These are phyloP conservation scores for Paradendryphiella salina DNA, from an alignment of 2,329 filamentous ascomycete genomes.

Conservation along the genomic window DNA sequence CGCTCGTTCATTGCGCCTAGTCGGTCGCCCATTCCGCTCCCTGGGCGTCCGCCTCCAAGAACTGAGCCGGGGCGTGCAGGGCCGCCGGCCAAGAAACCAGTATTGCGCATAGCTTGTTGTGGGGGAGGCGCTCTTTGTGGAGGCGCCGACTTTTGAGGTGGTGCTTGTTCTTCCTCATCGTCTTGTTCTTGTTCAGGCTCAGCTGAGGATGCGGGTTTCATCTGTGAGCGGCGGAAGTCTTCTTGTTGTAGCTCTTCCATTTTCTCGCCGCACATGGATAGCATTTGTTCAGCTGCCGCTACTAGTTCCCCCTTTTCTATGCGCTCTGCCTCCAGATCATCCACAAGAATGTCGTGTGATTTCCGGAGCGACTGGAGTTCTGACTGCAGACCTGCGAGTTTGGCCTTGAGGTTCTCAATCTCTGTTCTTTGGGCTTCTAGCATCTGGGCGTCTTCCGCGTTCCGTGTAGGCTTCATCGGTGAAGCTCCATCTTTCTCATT, in stretches of 20 bases:
- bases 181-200: slow-evolving; percentile 16
- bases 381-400: slow-evolving; percentile 73
- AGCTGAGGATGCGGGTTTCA: slow-evolving; percentile 22
- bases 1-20: slow-evolving; percentile 23
- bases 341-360: slow-evolving; percentile 68
- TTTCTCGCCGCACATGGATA: slow-evolving; percentile 62
- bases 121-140: slow-evolving; percentile 22
- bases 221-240: slow-evolving; percentile 59
- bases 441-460: slow-evolving; percentile 51
- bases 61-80: slow-evolving; percentile 35
- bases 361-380: slow-evolving; percentile 70
- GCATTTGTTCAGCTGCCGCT: slow-evolving; percentile 80
- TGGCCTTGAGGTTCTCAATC: slow-evolving; percentile 70
- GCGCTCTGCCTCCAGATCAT: slow-evolving; percentile 71
- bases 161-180: slow-evolving; percentile 6
- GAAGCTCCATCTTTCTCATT: slow-evolving; percentile 11
- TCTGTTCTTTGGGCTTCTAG: slow-evolving; percentile 68
- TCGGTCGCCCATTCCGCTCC: slow-evolving; percentile 31
- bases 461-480: slow-evolving; percentile 12
- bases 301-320: slow-evolving; percentile 85
- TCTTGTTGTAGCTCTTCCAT: slow-evolving; percentile 46
- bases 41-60: slow-evolving; percentile 31
- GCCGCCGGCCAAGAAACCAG: slow-evolving; percentile 38
- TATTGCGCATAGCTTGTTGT: slow-evolving; percentile 35
- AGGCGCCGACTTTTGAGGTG: slow-evolving; percentile 6